Evolutionary conservation across 78 protist genomes (phyloP), one percentile per base, ranked within the genome.

Genomic region (Cavenderia fasciculata): DNA sequence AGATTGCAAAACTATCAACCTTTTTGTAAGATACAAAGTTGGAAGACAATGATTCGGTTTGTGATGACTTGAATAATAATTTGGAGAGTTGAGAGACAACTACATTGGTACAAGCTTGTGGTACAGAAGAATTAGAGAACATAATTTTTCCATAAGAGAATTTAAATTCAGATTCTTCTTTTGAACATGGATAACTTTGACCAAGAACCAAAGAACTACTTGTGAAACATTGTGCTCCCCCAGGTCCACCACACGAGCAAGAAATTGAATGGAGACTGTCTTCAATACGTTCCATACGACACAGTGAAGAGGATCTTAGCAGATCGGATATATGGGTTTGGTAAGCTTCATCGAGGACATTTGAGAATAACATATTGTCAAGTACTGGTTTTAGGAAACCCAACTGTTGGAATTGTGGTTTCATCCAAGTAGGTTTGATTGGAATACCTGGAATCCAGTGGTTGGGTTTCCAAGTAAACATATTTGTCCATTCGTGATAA

Each of bases 21-120:
- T 77, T 63, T 47, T 49, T 51, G 41, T 77, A 63, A 0, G 74
- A 56, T 33, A 77, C 87, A 34, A 77, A 77, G n/a, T 61, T 25
- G 1, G 87, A 77, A 5, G 59, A 36, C 25, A 63, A 59, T 25
- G 51, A 51, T 8, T 44, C 41, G 18, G n/a, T 18, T 63, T 38
- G 23, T 31, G 72, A 40, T 63, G 47, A 27, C 47, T 31, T 12
- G n/a, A 47, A 38, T 40, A n/a, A 36, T 36, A n/a, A 21, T 16
- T 4, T 36, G 11, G 72, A 63, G 16, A 38, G 5, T 14, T 3
- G n/a, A 36, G 36, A 61, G 4, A 61, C 4, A 61, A 77, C 33
- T 11, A 52, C 62, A 63, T 27, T 63, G 21, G 34, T 46, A 65
- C 87, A 77, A n/a, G 65, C 68, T 11, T 23, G 33, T 18, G 41